phyloP scores from a whole-genome alignment of 2,329 filamentous ascomycete genomes.

The Phyllosticta paracitricarpa region DNA sequence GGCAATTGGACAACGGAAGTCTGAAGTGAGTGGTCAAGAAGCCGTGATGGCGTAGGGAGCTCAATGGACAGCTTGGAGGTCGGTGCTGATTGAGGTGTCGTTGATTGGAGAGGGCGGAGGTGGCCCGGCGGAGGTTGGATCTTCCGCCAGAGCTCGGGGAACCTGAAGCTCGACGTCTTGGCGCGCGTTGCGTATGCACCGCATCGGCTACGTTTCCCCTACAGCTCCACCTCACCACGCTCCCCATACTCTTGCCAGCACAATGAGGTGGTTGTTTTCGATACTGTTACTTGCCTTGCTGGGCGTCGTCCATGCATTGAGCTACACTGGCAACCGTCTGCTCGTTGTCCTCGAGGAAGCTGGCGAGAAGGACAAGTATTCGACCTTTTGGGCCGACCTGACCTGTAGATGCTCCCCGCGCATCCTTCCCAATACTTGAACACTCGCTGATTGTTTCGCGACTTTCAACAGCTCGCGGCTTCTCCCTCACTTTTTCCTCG shows the following conservation, averaged over 20 bases:
- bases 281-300: conserved; percentile 58
- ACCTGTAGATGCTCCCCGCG: background rate
- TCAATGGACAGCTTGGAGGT: background rate
- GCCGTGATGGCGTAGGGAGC: background rate
- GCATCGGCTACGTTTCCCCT: conserved; percentile 28
- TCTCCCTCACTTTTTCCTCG: conserved; percentile 68
- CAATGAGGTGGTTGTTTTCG: conserved; percentile 67
- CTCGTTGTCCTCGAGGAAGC: conserved; percentile 79
- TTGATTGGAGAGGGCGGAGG: background rate
- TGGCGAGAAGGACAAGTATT: conserved; percentile 71
- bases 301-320: conserved; percentile 62
- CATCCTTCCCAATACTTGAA: background rate
- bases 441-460: background rate
- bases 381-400: conserved; percentile 67
- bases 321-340: conserved; percentile 67
- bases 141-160: conserved; percentile 5
- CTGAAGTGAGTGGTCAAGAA: background rate
- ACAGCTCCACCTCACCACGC: conserved; percentile 15
- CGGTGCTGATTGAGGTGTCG: conserved; percentile 3
- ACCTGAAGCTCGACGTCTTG: conserved; percentile 18
- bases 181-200: conserved; percentile 13
- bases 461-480: conserved; percentile 60
- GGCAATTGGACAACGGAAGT: conserved; percentile 8
- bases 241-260: conserved; percentile 22
- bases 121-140: conserved; percentile 6